A percentile compares a stretch with the other conserved stretches of the same genome.
Conservation (phyloP, 225 moss, liverwort and hornwort genomes). For the Climacium dendroides region DNA sequence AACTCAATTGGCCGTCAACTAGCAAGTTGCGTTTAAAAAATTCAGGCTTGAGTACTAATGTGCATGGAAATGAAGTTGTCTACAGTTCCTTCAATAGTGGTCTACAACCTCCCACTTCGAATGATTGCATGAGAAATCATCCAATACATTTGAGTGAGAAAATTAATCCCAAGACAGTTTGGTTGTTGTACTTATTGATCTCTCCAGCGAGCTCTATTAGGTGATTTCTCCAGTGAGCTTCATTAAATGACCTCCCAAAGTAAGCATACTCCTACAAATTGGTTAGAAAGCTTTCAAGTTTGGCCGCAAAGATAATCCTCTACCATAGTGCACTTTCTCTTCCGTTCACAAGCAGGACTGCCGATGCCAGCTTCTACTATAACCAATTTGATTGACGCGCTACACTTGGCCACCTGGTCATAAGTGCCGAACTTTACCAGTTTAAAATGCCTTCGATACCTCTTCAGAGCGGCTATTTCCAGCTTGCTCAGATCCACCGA, state of each 20-base stretch:
- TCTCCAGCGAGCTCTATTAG: neutral
- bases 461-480: slow-evolving; percentile 56
- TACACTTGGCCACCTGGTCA: neutral
- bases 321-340: neutral
- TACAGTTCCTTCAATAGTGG: neutral
- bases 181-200: neutral
- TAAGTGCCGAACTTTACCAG: slow-evolving; percentile 16
- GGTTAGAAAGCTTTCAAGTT: neutral
- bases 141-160: neutral
- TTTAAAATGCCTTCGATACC: slow-evolving; percentile 63
- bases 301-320: neutral
- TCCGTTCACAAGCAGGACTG: neutral
- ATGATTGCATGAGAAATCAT: neutral
- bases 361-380: neutral
- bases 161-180: neutral
- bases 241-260: neutral
- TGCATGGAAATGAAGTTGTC: neutral
- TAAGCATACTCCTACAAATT: neutral
- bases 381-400: neutral
- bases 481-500: slow-evolving; percentile 58
- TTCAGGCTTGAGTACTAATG: neutral
- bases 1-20: neutral
- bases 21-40: neutral
- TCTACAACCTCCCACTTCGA: neutral
- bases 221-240: neutral